Conservation (phyloP, 1,139 yeast species). For the Geotrichum citri-aurantii region DNA sequence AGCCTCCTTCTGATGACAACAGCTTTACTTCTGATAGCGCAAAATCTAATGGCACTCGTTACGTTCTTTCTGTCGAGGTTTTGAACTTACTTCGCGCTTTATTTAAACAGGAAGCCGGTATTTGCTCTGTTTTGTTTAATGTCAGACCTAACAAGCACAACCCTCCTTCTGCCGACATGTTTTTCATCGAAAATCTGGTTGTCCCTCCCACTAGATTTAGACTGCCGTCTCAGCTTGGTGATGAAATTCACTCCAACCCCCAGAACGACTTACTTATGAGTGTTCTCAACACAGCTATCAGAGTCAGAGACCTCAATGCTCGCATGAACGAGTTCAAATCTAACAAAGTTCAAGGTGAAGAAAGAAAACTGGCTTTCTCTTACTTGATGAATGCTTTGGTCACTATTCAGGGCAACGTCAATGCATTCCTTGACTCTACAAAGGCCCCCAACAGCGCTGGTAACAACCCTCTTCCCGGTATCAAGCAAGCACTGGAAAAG, state of each 20-base stretch:
- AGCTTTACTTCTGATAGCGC: constrained; percentile 26
- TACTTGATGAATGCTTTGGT: constrained; percentile 94
- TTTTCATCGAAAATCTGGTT: constrained; percentile 78
- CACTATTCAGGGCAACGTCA: constrained; percentile 89
- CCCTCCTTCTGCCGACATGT: constrained; percentile 70
- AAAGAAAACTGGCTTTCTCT: constrained; percentile 72
- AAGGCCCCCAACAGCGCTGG: constrained; percentile 72
- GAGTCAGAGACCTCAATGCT: constrained; percentile 84
- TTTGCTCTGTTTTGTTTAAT: constrained; percentile 53
- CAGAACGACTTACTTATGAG: constrained; percentile 84
- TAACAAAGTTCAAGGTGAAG: constrained; percentile 59
- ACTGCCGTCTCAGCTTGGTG: constrained; percentile 94
- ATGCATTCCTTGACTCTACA: constrained; percentile 86
- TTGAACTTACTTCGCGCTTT: constrained; percentile 70
- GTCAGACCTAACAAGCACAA: constrained; percentile 60
- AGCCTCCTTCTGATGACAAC: constrained; percentile 16
- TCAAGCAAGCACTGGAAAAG: constrained; percentile 96
- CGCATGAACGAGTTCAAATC: constrained; percentile 53
- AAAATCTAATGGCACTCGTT: constrained; percentile 49
- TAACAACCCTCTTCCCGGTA: constrained; percentile 83
- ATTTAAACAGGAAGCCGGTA: constrained; percentile 54
- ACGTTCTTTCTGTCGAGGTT: constrained; percentile 80
- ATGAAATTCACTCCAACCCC: constrained; percentile 88
- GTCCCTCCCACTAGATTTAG: constrained; percentile 98
- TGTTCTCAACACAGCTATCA: constrained; percentile 69